These are phyloP conservation scores for Rhizopus arrhizus DNA, from an alignment of 371 early-diverging fungal species.

Conservation along the genomic window DNA sequence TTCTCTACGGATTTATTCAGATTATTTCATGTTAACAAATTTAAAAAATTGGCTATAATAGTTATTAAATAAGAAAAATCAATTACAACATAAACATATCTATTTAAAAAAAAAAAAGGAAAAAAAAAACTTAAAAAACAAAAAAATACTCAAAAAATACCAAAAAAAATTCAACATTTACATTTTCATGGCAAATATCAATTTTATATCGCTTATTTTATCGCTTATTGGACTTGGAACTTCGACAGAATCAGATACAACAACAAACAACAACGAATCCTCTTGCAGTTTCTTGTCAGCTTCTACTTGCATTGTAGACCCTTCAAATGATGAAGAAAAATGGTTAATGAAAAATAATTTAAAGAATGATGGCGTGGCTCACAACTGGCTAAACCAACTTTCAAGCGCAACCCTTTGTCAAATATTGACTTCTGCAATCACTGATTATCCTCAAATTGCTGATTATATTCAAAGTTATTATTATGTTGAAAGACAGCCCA, in stretches of 20 bases:
- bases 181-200: slow-evolving; percentile 20
- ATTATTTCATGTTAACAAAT: slow-evolving; percentile 5
- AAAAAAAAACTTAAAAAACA: slow-evolving; percentile 5
- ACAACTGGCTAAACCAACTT: slow-evolving; percentile 32
- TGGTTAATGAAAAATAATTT: slow-evolving; percentile 1
- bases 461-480: slow-evolving; percentile 25
- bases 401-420: slow-evolving; percentile 38
- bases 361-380: slow-evolving; percentile 1
- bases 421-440: slow-evolving; percentile 31
- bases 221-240: slow-evolving; percentile 30
- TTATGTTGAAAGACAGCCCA: background rate
- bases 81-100: background rate
- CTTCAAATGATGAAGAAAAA: slow-evolving; percentile 6
- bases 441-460: slow-evolving; percentile 25
- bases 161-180: slow-evolving; percentile 3
- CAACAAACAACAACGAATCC: slow-evolving; percentile 2
- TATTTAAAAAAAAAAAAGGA: background rate
- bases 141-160: slow-evolving; percentile 17
- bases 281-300: slow-evolving; percentile 27
- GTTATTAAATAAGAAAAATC: slow-evolving; percentile 8
- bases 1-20: slow-evolving; percentile 10
- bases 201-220: slow-evolving; percentile 23
- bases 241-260: slow-evolving; percentile 9
- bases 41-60: background rate
- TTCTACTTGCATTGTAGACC: slow-evolving; percentile 26